Base-by-base conservation (phyloP, 495 filamentous ascomycete species). In the Chaetomium fimeti region DNA sequence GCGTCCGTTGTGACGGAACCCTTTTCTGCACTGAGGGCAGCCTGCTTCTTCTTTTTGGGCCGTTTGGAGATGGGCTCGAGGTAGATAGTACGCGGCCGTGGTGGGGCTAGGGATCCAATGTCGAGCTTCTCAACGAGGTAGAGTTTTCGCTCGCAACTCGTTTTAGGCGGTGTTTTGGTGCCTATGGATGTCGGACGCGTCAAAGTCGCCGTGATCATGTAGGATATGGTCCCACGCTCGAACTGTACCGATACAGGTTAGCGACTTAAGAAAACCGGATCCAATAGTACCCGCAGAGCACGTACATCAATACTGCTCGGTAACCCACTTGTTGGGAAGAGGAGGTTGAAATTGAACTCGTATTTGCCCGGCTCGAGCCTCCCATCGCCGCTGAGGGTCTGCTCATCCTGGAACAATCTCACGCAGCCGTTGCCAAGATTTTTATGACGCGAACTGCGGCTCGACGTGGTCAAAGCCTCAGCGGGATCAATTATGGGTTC, bases 271-370 rank as follows among this genome's bases (percentile, higher is more conserved):
- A 8, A n/a, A 49, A 24, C 2, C 5, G 24, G n/a, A n/a, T 20
- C 27, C 56, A 54, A 32, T 40, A 52, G 13, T 40, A 12, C 16
- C 48, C 45, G 53, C 47, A 58, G 47, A 47, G 64, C 36, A 84
- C 89, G 68, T 83, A 97, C 93, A 77, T 94, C 92, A 69, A 98
- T 91, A 75, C 93, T 96, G 75, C 90, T 96, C 20, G 94, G 94
- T 53, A 98, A 79, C 11, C 87, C 84, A 68, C 89, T 87, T n/a
- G 83, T 79, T 13, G 95, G 92, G 56, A 85, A 84, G 38, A 88
- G 80, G 71, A 97, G 83, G 72, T 96, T 91, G 64, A 97, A 98
- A 53, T 90, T 87, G 75, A 98, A 98, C 69, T 94, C 89, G 72
- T 96, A 98, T 56, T 89, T 82, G 15, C 92, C 91, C 57, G 90